Percentiles rank a stretch among this genome's conserved stretches.
phyloP scores from a whole-genome alignment of 1,139 yeast genomes.

The Protomyces macrosporus region DNA sequence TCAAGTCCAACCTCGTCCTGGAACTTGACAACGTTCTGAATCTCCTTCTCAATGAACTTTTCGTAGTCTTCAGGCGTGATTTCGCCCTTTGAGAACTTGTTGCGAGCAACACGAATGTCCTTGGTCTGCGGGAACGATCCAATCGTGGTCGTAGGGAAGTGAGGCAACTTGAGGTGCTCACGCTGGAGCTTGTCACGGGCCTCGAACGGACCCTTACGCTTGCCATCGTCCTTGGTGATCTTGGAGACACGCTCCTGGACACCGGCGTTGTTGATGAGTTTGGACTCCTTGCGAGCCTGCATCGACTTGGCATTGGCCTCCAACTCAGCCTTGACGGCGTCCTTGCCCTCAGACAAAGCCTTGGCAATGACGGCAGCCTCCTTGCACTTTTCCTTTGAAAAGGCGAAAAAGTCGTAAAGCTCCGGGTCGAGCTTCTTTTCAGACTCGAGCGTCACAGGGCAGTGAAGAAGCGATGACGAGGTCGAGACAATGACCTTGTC shows the following conservation, averaged over 20 bases:
- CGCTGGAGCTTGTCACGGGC: constrained; percentile 83
- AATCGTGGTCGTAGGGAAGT: constrained; percentile 99
- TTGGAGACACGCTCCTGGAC: constrained; percentile 84
- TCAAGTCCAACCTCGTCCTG: constrained; percentile 98
- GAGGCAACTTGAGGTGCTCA: constrained; percentile 82
- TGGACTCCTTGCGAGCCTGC: constrained; percentile 78
- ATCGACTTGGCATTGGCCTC: constrained; percentile 83
- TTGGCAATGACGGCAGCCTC: constrained; percentile 91
- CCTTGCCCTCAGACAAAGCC: constrained; percentile 65
- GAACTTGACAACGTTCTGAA: constrained; percentile 91
- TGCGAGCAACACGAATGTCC: constrained; percentile 97
- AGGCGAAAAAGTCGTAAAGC: constrained; percentile 96
- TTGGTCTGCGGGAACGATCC: constrained; percentile 99
- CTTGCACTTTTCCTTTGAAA: constrained; percentile 89
- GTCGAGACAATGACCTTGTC: constrained; percentile 89
- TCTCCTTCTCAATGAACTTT: constrained; percentile 92
- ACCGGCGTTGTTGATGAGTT: constrained; percentile 82
- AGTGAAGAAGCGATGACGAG: constrained; percentile 94
- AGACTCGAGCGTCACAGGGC: constrained; percentile 90
- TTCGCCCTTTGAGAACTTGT: constrained; percentile 95
- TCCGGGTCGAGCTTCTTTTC: constrained; percentile 86
- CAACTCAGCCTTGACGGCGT: constrained; percentile 56
- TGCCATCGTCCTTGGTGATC: constrained; percentile 63
- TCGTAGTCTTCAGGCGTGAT: constrained; percentile 93
- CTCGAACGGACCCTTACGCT: constrained; percentile 83